Percentiles rank a stretch among this genome's conserved stretches.
phyloP scores from a whole-genome alignment of 129 eudicot species.

The Solidago caesia region DNA sequence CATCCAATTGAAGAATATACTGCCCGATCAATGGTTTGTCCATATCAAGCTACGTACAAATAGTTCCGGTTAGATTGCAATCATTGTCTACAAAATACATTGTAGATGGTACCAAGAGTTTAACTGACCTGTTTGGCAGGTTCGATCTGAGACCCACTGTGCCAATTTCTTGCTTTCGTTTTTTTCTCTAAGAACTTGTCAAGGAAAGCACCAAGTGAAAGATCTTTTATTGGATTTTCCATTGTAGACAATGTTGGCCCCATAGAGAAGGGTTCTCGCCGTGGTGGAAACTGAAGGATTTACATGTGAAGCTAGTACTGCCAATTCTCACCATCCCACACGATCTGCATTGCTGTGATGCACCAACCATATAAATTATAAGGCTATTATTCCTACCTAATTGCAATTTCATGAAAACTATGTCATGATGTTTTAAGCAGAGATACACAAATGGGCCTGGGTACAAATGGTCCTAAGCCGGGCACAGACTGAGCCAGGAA shows the following conservation, averaged over 20 bases:
- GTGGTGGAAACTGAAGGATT: conserved; percentile 94
- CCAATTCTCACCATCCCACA: conserved; percentile 94
- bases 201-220: conserved; percentile 71
- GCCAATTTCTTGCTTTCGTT: conserved; percentile 88
- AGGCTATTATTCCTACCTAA: conserved; percentile 4
- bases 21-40: conserved; percentile 69
- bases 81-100: neutral
- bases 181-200: conserved; percentile 98
- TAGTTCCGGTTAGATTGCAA: neutral
- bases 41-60: conserved; percentile 62
- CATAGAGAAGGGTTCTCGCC: conserved; percentile 89
- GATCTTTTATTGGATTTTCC: conserved; percentile 84
- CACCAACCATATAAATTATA: conserved; percentile 15
- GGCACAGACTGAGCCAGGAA: no score
- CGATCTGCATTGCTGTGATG: conserved; percentile 79
- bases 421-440: no score
- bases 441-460: no score
- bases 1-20: conserved; percentile 75
- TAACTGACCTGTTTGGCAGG: conserved; percentile 79
- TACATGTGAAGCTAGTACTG: conserved; percentile 71
- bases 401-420: neutral
- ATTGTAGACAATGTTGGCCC: conserved; percentile 81
- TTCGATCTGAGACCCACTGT: conserved; percentile 88
- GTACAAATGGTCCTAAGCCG: no score
- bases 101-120: neutral